Evolutionary conservation across 371 early-diverging fungal genomes (phyloP).

Genomic region (Haplosporangium sp.): DNA sequence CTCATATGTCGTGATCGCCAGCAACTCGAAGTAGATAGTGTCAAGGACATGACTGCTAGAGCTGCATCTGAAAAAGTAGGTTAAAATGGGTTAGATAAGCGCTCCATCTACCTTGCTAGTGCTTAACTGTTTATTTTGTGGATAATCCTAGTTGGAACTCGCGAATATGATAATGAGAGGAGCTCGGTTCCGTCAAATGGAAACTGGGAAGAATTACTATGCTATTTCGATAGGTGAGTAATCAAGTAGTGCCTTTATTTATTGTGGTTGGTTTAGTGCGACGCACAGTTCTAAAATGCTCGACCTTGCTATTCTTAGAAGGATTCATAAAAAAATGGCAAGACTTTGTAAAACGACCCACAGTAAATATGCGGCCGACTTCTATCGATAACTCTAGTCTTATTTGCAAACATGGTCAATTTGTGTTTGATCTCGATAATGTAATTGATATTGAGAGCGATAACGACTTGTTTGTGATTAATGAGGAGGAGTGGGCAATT

Average conservation of each 20-base stretch:
- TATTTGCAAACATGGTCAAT: slow-evolving; percentile 31
- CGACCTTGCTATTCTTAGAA: neutral
- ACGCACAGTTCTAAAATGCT: neutral
- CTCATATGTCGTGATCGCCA: slow-evolving; percentile 13
- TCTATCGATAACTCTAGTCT: slow-evolving; percentile 28
- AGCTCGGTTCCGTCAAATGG: neutral
- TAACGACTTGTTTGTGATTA: slow-evolving; percentile 22
- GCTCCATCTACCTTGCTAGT: neutral
- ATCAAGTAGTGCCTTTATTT: neutral
- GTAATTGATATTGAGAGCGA: slow-evolving; percentile 12
- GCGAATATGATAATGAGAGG: slow-evolving; percentile 19
- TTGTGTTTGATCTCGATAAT: slow-evolving; percentile 28
- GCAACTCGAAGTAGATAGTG: slow-evolving; percentile 4
- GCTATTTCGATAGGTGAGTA: slow-evolving; percentile 27
- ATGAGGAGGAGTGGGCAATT: slow-evolving; percentile 34
- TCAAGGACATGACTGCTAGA: slow-evolving; percentile 7
- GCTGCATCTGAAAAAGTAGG: slow-evolving; percentile 45
- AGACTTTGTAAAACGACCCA: slow-evolving; percentile 29
- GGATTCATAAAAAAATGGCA: slow-evolving; percentile 44
- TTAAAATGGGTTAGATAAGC: neutral
- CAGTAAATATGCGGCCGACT: slow-evolving; percentile 19
- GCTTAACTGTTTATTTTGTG: neutral
- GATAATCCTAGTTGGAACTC: slow-evolving; percentile 22
- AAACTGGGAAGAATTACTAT: slow-evolving; percentile 15
- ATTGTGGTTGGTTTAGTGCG: neutral